These are phyloP conservation scores for Trichoderma polysporum DNA, from an alignment of 2,329 filamentous ascomycete species.

Conservation along the genomic window DNA sequence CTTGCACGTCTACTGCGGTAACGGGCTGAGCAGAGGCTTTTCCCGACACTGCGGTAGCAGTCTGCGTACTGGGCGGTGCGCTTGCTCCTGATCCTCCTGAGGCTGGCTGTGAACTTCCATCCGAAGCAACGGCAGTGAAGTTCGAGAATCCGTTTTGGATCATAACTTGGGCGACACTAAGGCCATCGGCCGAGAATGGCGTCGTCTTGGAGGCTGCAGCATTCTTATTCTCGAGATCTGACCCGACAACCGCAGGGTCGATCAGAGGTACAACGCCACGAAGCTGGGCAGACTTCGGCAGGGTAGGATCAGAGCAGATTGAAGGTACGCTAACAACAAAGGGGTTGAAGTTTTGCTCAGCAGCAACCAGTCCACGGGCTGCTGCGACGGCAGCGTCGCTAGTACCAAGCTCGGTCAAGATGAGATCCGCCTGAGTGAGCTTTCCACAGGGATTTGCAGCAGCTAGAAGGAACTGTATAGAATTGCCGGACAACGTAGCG, in stretches of 20 bases:
- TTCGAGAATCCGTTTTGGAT: conserved; percentile 8
- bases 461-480: conserved; percentile 6
- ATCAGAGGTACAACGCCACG: conserved; percentile 6
- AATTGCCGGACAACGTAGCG: not conserved
- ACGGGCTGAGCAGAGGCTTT: not conserved
- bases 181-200: not conserved
- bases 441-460: conserved; percentile 12
- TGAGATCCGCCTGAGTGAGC: conserved; percentile 8
- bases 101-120: not conserved
- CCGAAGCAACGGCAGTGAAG: not conserved
- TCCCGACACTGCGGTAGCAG: too few species aligned
- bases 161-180: conserved; percentile 12
- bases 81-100: not conserved
- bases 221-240: conserved; percentile 12
- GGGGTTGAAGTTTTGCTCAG: conserved; percentile 14
- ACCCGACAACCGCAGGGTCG: conserved; percentile 6
- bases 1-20: not conserved
- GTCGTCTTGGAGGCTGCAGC: not conserved
- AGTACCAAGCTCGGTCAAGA: not conserved
- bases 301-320: not conserved
- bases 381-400: conserved; percentile 7
- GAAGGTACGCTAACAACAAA: conserved; percentile 12
- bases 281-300: conserved; percentile 7
- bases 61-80: not conserved
- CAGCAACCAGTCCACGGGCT: conserved; percentile 7